Evolutionary conservation across 768 basidiomycete genomes (phyloP).

Genomic region (Tylopilus felleus): DNA sequence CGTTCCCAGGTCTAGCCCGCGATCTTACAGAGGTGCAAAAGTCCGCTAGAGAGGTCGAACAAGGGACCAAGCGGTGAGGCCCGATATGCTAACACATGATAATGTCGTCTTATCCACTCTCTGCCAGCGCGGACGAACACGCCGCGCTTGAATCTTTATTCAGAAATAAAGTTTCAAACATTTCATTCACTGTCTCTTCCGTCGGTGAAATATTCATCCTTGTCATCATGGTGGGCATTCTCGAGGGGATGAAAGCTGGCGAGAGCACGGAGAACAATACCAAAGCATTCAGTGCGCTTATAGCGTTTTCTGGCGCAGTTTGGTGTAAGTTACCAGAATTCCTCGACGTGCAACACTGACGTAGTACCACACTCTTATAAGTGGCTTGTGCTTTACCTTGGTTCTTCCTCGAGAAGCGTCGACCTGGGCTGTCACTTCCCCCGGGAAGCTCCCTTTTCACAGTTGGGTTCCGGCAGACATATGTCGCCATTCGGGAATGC

Average conservation of each 20-base stretch:
- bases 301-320: constrained; percentile 74
- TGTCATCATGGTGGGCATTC: constrained; percentile 70
- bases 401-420: constrained; percentile 67
- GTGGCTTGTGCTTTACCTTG: constrained; percentile 69
- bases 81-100: not conserved
- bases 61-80: constrained; percentile 47
- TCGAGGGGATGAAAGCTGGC: constrained; percentile 60
- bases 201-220: constrained; percentile 69
- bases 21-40: constrained; percentile 66
- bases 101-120: not conserved
- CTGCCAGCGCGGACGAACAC: constrained; percentile 47
- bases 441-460: constrained; percentile 52
- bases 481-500: constrained; percentile 60
- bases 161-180: constrained; percentile 71
- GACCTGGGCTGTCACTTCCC: constrained; percentile 62
- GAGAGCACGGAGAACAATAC: constrained; percentile 70
- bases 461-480: constrained; percentile 66
- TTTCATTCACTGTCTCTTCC: constrained; percentile 69
- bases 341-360: not conserved
- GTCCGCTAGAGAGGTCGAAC: constrained; percentile 40
- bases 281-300: constrained; percentile 69
- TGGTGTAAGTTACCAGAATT: constrained; percentile 51
- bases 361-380: constrained; percentile 21
- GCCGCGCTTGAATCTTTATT: constrained; percentile 55
- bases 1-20: constrained; percentile 71